Conservation (phyloP, 805 yeast genomes). For the Candida silvicultrix region DNA sequence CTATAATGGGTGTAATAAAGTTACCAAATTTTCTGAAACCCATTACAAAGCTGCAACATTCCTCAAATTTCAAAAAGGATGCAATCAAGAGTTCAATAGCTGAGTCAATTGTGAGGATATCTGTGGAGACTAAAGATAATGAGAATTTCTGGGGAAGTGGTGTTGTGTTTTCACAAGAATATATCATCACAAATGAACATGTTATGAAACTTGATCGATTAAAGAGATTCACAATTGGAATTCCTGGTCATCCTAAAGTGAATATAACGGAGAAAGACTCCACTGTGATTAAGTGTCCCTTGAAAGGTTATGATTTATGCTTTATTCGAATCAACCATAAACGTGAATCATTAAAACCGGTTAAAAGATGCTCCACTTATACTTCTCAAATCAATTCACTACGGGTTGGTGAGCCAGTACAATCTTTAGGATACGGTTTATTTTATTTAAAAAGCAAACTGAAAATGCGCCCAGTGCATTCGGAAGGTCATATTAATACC, state of each 20-base stretch:
- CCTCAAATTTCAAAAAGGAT: conserved; percentile 1
- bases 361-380: conserved; percentile 3
- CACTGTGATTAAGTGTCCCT: conserved; percentile 8
- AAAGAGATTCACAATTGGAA: conserved; percentile 6
- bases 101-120: conserved; percentile 17
- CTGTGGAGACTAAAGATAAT: conserved; percentile 12
- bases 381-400: conserved; percentile 4
- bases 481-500: conserved; percentile 17
- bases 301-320: conserved; percentile 21
- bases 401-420: conserved; percentile 12
- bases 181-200: conserved; percentile 21
- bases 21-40: background rate
- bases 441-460: conserved; percentile 7
- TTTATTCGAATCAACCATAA: conserved; percentile 13
- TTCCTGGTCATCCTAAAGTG: conserved; percentile 6
- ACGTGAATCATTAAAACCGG: conserved; percentile 8
- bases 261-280: conserved; percentile 8
- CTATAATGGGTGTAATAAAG: conserved; percentile 10
- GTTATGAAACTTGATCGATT: conserved; percentile 15
- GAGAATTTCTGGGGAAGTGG: conserved; percentile 25
- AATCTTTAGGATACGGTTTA: conserved; percentile 22
- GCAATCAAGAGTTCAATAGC: conserved; percentile 3
- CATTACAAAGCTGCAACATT: too few relatives aligned
- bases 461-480: conserved; percentile 13
- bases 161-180: conserved; percentile 9